A percentile compares a stretch with the other conserved stretches of the same genome.
Evolutionary conservation across 2,329 filamentous ascomycete species (phyloP).

Genomic region (Monosporascus sp.): DNA sequence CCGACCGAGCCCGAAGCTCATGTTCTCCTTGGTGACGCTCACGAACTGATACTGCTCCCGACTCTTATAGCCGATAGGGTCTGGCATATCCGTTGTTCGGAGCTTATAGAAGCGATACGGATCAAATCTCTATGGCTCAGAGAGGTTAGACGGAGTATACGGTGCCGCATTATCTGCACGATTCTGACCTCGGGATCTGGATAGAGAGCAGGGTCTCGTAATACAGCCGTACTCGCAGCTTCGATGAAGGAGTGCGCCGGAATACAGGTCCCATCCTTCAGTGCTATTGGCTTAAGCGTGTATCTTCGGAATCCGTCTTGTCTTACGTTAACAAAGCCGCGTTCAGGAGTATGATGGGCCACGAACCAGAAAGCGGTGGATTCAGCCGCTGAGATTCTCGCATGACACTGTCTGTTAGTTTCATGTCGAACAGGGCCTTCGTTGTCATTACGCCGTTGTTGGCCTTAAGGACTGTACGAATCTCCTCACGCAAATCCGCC

Average conservation of each 20-base stretch:
- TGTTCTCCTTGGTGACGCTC: conserved; percentile 2
- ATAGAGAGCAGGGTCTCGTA: background rate
- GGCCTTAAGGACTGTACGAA: background rate
- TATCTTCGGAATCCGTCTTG: background rate
- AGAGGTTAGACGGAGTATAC: background rate
- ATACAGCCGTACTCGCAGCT: background rate
- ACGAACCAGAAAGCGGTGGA: background rate
- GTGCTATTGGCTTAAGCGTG: background rate
- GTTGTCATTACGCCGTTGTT: background rate
- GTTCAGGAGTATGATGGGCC: background rate
- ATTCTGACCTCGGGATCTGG: background rate
- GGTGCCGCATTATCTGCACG: background rate
- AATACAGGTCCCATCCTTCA: background rate
- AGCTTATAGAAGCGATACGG: background rate
- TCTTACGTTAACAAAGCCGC: background rate
- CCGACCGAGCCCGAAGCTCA: conserved; percentile 10
- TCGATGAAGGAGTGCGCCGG: background rate
- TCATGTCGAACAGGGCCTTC: background rate
- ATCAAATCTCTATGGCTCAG: background rate
- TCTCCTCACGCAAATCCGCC: background rate
- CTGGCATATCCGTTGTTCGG: background rate
- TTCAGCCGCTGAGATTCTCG: background rate
- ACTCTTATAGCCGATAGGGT: background rate
- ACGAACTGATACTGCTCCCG: conserved; percentile 7
- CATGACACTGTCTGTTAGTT: background rate